Evolutionary conservation across 768 basidiomycete genomes (phyloP).

Genomic region (Suillus spraguei): DNA sequence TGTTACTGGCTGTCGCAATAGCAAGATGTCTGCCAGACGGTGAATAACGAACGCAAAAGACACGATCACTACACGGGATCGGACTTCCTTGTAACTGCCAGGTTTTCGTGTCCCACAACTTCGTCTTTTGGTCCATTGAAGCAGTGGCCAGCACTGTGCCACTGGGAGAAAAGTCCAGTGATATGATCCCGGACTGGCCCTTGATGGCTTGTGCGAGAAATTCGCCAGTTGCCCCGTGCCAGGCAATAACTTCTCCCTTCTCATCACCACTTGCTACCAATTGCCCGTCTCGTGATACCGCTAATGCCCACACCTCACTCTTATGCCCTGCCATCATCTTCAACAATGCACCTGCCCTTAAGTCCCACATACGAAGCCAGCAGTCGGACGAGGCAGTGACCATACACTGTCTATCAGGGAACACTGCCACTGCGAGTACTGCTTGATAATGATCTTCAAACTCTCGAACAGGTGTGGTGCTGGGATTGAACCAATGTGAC

Average conservation of each 20-base stretch:
- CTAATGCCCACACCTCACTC: constrained; percentile 1
- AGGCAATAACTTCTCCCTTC: background rate
- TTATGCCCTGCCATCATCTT: background rate
- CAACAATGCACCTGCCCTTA: background rate
- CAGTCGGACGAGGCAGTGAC: background rate
- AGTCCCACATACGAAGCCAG: background rate
- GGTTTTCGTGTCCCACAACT: background rate
- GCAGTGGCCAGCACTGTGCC: background rate
- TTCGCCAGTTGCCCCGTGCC: background rate
- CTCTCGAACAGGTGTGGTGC: background rate
- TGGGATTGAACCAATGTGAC: background rate
- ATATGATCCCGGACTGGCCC: background rate
- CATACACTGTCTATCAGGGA: background rate
- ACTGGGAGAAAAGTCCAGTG: background rate
- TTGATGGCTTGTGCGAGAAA: background rate
- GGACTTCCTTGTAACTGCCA: background rate
- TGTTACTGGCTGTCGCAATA: background rate
- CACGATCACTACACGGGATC: background rate
- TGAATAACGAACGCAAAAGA: constrained; percentile 2
- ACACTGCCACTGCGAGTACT: background rate
- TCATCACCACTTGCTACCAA: background rate
- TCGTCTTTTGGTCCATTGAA: constrained; percentile 1
- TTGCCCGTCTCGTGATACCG: background rate
- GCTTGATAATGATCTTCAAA: background rate
- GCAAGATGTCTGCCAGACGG: background rate